Evolutionary conservation across 2,329 filamentous ascomycete species (phyloP).

Genomic region (Sclerotinia sclerotiorum): DNA sequence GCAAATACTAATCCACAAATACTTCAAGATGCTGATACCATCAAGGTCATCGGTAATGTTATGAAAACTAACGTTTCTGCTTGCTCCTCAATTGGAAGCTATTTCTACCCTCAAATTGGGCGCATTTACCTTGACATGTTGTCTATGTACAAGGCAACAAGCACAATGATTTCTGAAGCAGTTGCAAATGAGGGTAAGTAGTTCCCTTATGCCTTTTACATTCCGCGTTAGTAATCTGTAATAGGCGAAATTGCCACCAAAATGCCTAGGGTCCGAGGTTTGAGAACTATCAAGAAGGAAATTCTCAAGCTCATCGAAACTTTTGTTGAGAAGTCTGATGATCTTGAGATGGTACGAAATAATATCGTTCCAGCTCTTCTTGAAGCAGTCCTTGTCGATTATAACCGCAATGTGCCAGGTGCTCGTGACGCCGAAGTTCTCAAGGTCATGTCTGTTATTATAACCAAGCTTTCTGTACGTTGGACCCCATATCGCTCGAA

Average conservation of each 20-base stretch:
- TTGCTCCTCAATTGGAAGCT: constrained; percentile 91
- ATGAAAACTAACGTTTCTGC: constrained; percentile 99
- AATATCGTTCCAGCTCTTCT: constrained; percentile 96
- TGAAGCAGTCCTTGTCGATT: constrained; percentile 91
- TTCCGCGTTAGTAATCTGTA: constrained; percentile 40
- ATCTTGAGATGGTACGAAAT: constrained; percentile 85
- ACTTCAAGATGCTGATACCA: constrained; percentile 88
- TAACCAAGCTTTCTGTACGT: constrained; percentile 92
- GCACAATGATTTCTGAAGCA: constrained; percentile 89
- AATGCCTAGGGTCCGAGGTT: constrained; percentile 91
- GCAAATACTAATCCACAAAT: constrained; percentile 83
- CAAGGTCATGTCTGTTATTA: constrained; percentile 96
- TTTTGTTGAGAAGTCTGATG: constrained; percentile 97
- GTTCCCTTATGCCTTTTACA: not conserved
- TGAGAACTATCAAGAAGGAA: constrained; percentile 98
- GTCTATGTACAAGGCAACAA: constrained; percentile 98
- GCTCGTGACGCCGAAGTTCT: constrained; percentile 95
- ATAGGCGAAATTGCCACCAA: constrained; percentile 88
- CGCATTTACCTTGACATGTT: constrained; percentile 98
- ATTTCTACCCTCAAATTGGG: constrained; percentile 97
- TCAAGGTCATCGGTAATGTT: constrained; percentile 98
- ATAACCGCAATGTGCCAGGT: constrained; percentile 94
- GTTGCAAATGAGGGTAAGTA: constrained; percentile 76
- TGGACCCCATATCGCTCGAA: constrained; percentile 50
- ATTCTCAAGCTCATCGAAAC: constrained; percentile 98